A percentile compares a stretch with the other conserved stretches of the same genome.
These are phyloP conservation scores for Powellomyces hirtus DNA, from an alignment of 192 early-diverging fungal genomes.

Conservation along the genomic window DNA sequence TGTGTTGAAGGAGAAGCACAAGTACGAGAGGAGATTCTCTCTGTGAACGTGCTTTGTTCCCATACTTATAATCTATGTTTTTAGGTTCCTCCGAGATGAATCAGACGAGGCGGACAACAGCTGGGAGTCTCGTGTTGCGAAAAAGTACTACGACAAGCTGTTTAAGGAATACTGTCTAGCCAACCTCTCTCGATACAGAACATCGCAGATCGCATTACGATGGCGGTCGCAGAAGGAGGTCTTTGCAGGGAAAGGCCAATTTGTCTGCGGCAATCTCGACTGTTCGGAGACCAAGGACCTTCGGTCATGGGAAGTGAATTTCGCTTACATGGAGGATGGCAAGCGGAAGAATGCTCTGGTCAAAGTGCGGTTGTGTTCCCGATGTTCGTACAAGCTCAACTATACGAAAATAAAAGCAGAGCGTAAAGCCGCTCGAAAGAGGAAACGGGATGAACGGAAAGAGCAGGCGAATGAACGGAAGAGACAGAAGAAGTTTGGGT, in stretches of 20 bases:
- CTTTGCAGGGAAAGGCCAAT: slow-evolving; percentile 69
- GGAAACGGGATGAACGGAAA: slow-evolving; percentile 9
- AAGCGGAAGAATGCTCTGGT: slow-evolving; percentile 78
- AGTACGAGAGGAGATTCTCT: slow-evolving; percentile 33
- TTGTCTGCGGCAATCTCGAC: slow-evolving; percentile 63
- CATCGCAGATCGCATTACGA: slow-evolving; percentile 66
- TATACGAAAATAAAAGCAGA: slow-evolving; percentile 61
- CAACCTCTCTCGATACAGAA: slow-evolving; percentile 69
- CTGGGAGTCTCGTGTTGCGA: slow-evolving; percentile 77
- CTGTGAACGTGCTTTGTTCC: background rate
- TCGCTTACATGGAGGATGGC: slow-evolving; percentile 72
- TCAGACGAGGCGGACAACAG: slow-evolving; percentile 35
- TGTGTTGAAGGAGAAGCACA: slow-evolving; percentile 69
- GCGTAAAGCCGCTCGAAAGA: slow-evolving; percentile 22
- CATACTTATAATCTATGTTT: background rate
- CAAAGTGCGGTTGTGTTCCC: slow-evolving; percentile 71
- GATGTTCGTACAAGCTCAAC: slow-evolving; percentile 71
- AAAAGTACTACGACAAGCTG: slow-evolving; percentile 81
- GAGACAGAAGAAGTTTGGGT: background rate
- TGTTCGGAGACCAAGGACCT: slow-evolving; percentile 42
- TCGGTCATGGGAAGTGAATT: slow-evolving; percentile 84
- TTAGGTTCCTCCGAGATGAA: slow-evolving; percentile 60
- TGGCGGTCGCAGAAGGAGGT: slow-evolving; percentile 74
- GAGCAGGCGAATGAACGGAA: slow-evolving; percentile 9
- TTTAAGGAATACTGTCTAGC: slow-evolving; percentile 83